Conservation (phyloP, 108 stramenopile genomes). For the Pseudonitzschia multiseries region DNA sequence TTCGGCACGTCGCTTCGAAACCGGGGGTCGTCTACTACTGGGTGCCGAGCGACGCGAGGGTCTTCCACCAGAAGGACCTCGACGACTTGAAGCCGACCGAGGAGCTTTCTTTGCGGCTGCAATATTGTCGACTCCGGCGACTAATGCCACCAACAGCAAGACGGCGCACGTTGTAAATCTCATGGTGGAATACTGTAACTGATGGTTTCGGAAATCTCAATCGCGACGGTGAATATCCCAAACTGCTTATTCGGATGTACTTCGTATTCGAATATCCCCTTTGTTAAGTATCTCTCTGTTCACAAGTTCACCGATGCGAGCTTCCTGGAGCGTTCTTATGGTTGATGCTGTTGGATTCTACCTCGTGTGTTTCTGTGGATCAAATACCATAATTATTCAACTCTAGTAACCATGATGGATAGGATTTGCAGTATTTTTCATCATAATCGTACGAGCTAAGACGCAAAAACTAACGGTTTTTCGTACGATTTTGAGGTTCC, state of each 20-base stretch:
- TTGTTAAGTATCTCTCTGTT: neutral
- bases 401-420: neutral
- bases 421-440: neutral
- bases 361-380: neutral
- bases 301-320: neutral
- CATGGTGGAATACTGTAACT: conserved; percentile 19
- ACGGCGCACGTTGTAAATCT: conserved; percentile 26
- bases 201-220: neutral
- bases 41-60: conserved; percentile 17
- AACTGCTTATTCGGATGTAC: neutral
- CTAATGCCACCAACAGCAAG: conserved; percentile 17
- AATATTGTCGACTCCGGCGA: conserved; percentile 28
- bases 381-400: neutral
- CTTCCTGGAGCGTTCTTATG: neutral
- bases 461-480: neutral
- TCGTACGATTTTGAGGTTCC: neutral
- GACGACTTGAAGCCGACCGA: conserved; percentile 19
- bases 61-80: conserved; percentile 13
- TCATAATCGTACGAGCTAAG: no score
- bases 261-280: neutral
- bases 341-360: neutral
- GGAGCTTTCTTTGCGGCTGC: conserved; percentile 33
- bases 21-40: conserved; percentile 14
- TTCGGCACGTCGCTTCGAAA: conserved; percentile 33
- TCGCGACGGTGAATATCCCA: neutral